These are phyloP conservation scores for Colletotrichum sp. DNA, from an alignment of 2,329 filamentous ascomycete genomes.

Conservation along the genomic window DNA sequence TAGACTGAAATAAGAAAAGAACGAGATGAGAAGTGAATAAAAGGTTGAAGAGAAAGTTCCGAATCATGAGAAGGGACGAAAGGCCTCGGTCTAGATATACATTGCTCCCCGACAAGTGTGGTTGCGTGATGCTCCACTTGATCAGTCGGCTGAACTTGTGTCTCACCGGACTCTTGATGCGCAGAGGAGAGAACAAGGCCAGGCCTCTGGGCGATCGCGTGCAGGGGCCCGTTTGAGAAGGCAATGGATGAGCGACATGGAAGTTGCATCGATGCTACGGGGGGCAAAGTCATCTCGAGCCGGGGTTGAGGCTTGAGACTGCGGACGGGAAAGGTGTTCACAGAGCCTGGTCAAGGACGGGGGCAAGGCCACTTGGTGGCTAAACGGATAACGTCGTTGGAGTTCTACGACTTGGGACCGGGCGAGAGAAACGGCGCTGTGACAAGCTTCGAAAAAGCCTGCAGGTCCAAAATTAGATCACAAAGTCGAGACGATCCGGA, in stretches of 20 bases:
- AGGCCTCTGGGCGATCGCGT: not conserved
- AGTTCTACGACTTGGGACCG: not conserved
- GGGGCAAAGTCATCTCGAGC: not conserved
- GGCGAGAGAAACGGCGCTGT: not conserved
- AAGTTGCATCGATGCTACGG: not conserved
- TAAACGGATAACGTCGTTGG: not conserved
- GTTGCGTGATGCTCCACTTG: not conserved
- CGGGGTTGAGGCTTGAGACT: not conserved
- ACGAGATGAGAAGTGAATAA: not conserved
- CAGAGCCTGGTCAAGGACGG: not conserved
- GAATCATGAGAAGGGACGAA: not conserved
- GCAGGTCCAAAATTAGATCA: constrained; percentile 2
- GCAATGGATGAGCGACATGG: not conserved
- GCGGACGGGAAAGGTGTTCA: not conserved
- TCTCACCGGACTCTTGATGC: not conserved
- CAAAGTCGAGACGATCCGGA: constrained; percentile 14
- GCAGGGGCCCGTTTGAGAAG: constrained; percentile 1
- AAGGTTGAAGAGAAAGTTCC: not conserved
- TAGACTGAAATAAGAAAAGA: not conserved
- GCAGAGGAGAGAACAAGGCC: not conserved
- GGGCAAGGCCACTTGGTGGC: not conserved
- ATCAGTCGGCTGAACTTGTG: not conserved
- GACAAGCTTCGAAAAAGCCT: not conserved
- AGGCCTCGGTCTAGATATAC: constrained; percentile 3
- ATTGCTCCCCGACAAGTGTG: not conserved